These are phyloP conservation scores for Fallopia convolvulus DNA, from an alignment of 148 eudicot genomes.

Conservation along the genomic window DNA sequence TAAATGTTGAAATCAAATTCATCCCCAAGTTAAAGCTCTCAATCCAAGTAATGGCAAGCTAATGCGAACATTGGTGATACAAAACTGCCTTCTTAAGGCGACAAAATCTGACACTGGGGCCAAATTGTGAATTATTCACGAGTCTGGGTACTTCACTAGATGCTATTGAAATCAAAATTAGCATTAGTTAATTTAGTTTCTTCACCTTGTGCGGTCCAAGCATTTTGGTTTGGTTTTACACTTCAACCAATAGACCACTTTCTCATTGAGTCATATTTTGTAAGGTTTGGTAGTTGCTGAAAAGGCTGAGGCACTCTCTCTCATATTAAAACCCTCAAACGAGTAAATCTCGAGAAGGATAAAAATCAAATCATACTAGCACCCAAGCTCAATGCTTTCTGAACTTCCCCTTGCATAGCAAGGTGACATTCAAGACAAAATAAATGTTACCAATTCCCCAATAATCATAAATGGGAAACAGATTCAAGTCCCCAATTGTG, in stretches of 20 bases:
- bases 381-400: too few species aligned
- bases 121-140: not conserved
- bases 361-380: too few species aligned
- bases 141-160: not conserved
- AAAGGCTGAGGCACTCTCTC: too few species aligned
- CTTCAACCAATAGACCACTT: not conserved
- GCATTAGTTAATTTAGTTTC: not conserved
- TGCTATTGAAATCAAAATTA: not conserved
- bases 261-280: not conserved
- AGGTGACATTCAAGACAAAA: not conserved
- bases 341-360: too few species aligned
- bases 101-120: too few species aligned
- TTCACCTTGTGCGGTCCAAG: not conserved
- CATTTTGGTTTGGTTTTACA: not conserved
- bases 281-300: too few species aligned
- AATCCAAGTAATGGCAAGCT: not conserved
- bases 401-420: too few species aligned
- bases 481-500: not conserved
- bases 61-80: not conserved
- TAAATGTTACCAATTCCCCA: not conserved
- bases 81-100: too few species aligned
- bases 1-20: too few species aligned
- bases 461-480: not conserved
- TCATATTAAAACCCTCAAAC: too few species aligned
- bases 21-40: not conserved